Percentiles rank a stretch among this genome's conserved stretches.
Conservation (phyloP, 768 basidiomycete species). For the Trametopsis cervina region DNA sequence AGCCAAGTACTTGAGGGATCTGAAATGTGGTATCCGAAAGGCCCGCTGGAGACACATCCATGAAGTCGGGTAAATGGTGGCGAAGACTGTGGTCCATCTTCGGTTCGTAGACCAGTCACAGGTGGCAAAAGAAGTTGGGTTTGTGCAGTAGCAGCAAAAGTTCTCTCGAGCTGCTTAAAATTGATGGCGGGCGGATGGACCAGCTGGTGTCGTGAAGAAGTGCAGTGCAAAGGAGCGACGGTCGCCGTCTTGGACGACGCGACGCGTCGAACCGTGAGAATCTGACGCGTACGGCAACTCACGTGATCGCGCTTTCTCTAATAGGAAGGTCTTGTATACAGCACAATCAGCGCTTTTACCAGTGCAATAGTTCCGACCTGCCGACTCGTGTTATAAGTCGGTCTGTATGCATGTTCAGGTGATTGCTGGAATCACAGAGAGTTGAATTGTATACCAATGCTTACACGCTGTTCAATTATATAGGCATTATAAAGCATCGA, state of each 20-base stretch:
- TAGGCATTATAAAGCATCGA: too few species aligned
- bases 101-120: too few species aligned
- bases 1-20: slow-evolving; percentile 34
- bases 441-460: too few species aligned
- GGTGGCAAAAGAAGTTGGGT: neutral
- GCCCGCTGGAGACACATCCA: slow-evolving; percentile 40
- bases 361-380: neutral
- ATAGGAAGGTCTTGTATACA: neutral
- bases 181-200: neutral
- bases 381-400: too few species aligned
- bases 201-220: neutral
- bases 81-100: neutral
- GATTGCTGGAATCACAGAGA: too few species aligned
- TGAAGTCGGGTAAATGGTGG: slow-evolving; percentile 50
- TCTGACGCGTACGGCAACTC: neutral
- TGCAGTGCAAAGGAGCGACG: neutral
- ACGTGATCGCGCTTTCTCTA: neutral
- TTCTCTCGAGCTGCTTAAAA: neutral
- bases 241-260: neutral
- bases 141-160: neutral
- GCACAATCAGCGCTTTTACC: neutral
- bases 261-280: slow-evolving; percentile 1
- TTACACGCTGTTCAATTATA: too few species aligned
- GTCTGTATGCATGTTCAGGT: too few species aligned
- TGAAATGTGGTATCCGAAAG: slow-evolving; percentile 44